Base-by-base conservation (phyloP, 352 stramenopile species). In the Globisporangium sylvaticum region DNA sequence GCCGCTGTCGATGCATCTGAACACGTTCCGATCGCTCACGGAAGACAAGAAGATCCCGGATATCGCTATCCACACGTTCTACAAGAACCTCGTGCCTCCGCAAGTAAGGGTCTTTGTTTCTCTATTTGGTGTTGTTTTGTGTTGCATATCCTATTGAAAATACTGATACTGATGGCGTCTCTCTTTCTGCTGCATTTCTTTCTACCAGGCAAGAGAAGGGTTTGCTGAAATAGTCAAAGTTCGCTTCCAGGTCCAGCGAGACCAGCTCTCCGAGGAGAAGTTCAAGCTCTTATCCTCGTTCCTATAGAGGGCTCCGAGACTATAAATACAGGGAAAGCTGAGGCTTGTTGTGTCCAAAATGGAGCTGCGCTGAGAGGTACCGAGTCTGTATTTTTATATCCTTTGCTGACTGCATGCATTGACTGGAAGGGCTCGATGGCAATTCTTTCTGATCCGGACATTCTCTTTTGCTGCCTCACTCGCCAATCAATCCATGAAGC, bases 61-160 rank as follows among this genome's bases (percentile, higher is more conserved):
- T 37, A 84, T 97, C 52, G 88, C 89, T 18, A 96, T 97, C 72
- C 88, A 97, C 58, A 82, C 82, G 27, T 96, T 94, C 71, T 96
- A 88, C 72, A 95, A 94, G 67, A 94, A 88, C 65, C 68, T 88
- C 42, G 73, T 87, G 24, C 22, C 65, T 3, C 87, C 87, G 0
- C 69, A 77, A 37, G 77, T 84, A 50, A 50, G n/a, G 9, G 37
- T 34, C 7, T 20, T 34, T 22, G 34, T 18, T 2, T 22, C 32
- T n/a, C 22, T 34, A 20, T 42, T 14, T 44, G 8, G 10, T 8
- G 22, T 55, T 29, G 48, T 55, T 22, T 46, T 22, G n/a, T 20
- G 7, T 58, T 20, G 9, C 25, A 55, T 65, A 9, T 20, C 9
- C 7, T 60, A 10, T 18, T 57, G 48, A 54, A 14, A 18, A 58